Evolutionary conservation across 768 basidiomycete genomes (phyloP).

Genomic region (Tulasnella calospora): DNA sequence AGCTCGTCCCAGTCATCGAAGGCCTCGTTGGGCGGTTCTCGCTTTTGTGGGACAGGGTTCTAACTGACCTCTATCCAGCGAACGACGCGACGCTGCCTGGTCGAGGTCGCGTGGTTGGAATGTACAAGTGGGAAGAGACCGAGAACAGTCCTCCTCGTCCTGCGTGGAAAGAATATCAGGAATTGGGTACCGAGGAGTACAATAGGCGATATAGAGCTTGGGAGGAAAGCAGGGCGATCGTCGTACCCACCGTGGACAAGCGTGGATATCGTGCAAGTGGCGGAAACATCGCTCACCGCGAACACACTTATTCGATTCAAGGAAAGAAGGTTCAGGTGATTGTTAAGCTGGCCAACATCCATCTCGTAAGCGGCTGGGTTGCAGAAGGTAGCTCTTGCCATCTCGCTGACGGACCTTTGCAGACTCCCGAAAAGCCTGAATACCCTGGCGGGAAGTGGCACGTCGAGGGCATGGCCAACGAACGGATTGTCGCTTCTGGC

Average conservation of each 20-base stretch:
- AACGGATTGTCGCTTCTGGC: constrained; percentile 32
- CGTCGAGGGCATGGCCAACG: constrained; percentile 39
- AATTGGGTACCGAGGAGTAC: not conserved
- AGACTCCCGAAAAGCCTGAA: constrained; percentile 42
- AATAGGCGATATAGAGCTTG: not conserved
- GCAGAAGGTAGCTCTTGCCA: not conserved
- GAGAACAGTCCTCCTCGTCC: not conserved
- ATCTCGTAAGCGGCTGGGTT: constrained; percentile 28
- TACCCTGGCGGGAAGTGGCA: constrained; percentile 48
- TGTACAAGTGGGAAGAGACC: not conserved
- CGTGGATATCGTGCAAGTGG: not conserved
- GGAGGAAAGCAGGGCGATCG: not conserved
- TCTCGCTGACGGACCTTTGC: not conserved
- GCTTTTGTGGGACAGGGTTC: constrained; percentile 7
- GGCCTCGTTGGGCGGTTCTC: constrained; percentile 12
- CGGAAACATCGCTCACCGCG: not conserved
- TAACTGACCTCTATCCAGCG: constrained; percentile 11
- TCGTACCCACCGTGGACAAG: not conserved
- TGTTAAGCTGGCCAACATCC: constrained; percentile 37
- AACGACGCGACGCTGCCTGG: not conserved
- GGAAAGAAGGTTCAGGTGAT: constrained; percentile 34
- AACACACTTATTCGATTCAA: not conserved
- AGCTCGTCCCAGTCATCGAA: constrained; percentile 13
- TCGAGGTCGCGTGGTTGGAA: not conserved
- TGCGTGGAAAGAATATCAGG: not conserved